Conservation (phyloP, 1,284 basidiomycete species). For the Microbotryomycetes sp. region DNA sequence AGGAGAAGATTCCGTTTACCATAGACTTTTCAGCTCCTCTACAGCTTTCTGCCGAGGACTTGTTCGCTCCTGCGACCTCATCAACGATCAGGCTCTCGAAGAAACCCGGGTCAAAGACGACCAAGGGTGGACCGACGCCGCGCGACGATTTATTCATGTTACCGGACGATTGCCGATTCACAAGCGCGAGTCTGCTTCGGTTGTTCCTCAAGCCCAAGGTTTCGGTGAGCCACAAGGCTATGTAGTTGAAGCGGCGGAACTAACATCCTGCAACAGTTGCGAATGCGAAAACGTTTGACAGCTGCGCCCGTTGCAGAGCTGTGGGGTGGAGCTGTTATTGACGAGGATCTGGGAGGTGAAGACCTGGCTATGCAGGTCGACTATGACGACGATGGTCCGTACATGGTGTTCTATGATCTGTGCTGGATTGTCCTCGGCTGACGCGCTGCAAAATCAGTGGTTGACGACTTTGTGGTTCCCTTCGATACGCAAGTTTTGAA, state of each 20-base stretch:
- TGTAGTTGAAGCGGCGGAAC: too few species aligned
- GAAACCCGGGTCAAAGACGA: constrained; percentile 34
- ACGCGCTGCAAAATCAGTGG: constrained; percentile 38
- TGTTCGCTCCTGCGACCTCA: constrained; percentile 74
- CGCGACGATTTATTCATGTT: constrained; percentile 68
- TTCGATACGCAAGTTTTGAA: constrained; percentile 98
- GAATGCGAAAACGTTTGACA: neutral
- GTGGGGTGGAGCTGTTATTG: neutral
- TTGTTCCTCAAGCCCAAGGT: constrained; percentile 95
- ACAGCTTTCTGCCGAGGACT: constrained; percentile 56
- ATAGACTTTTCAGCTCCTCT: constrained; percentile 70
- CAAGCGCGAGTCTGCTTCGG: constrained; percentile 76
- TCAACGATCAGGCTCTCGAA: constrained; percentile 45
- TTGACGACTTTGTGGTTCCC: constrained; percentile 55
- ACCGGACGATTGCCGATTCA: constrained; percentile 97
- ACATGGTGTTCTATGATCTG: neutral
- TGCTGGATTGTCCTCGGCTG: neutral
- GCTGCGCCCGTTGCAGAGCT: neutral
- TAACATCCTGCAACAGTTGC: neutral
- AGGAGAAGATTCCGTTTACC: constrained; percentile 78
- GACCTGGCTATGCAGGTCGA: neutral
- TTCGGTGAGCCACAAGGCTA: constrained; percentile 52
- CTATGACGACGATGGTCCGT: neutral
- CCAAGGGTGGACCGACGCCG: constrained; percentile 37
- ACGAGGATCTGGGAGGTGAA: neutral